Conservation (phyloP, 768 basidiomycete genomes). For the Tricholoma furcatifolium region DNA sequence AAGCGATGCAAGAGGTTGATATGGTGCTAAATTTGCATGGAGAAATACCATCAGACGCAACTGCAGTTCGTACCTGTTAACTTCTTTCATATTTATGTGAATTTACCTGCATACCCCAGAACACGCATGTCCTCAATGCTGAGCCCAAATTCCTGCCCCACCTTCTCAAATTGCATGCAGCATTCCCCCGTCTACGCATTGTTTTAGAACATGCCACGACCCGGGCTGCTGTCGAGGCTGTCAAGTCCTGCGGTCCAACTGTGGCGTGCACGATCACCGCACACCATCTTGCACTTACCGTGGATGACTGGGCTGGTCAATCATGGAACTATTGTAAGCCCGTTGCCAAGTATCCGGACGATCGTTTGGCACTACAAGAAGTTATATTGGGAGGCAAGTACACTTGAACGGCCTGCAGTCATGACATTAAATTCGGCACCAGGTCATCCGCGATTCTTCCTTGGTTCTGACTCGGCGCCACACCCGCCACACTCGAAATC, state of each 20-base stretch:
- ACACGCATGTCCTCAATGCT: constrained; percentile 91
- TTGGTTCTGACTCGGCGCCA: constrained; percentile 96
- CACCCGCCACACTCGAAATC: constrained; percentile 74
- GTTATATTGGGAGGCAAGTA: constrained; percentile 70
- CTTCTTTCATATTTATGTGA: background rate
- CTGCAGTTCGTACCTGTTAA: constrained; percentile 41
- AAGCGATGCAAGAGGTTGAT: constrained; percentile 88
- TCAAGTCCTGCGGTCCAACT: constrained; percentile 72
- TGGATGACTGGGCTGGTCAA: constrained; percentile 97
- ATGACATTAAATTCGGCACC: constrained; percentile 1
- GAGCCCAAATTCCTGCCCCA: constrained; percentile 89
- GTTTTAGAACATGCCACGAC: constrained; percentile 98
- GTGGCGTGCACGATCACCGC: constrained; percentile 98
- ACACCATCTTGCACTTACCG: constrained; percentile 90
- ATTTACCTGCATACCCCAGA: constrained; percentile 40
- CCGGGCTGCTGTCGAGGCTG: constrained; percentile 83
- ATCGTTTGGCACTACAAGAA: constrained; percentile 77
- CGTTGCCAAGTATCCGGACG: constrained; percentile 93
- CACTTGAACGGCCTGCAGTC: background rate
- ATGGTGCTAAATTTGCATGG: constrained; percentile 98
- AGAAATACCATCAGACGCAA: constrained; percentile 88
- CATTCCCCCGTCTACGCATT: constrained; percentile 89
- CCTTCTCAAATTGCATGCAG: constrained; percentile 72
- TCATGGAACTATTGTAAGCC: constrained; percentile 97
- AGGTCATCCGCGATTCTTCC: constrained; percentile 95